A percentile compares a stretch with the other conserved stretches of the same genome.
These are phyloP conservation scores for Cryphonectria japonica DNA, from an alignment of 2,329 filamentous ascomycete genomes.

Conservation along the genomic window DNA sequence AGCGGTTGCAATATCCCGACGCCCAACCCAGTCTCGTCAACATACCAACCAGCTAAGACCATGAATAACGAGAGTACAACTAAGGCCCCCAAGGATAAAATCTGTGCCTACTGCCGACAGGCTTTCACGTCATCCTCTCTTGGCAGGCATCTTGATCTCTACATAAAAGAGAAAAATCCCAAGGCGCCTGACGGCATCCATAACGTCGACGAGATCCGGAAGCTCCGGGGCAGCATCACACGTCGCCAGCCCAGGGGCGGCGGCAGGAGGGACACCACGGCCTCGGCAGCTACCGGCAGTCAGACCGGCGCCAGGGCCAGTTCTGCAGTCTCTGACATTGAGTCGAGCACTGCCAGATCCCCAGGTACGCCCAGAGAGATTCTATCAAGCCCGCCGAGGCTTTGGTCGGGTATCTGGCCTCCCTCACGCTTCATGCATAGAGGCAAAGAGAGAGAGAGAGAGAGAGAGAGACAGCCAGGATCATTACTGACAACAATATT, in stretches of 20 bases:
- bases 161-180: conserved; percentile 91
- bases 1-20: conserved; percentile 9
- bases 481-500: conserved; percentile 67
- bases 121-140: conserved; percentile 92
- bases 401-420: conserved; percentile 56
- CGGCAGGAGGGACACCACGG: conserved; percentile 64
- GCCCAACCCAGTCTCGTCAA: conserved; percentile 19
- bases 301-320: conserved; percentile 49
- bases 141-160: conserved; percentile 90
- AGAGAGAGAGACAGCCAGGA: conserved; percentile 70
- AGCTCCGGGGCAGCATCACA: conserved; percentile 83
- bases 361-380: conserved; percentile 48
- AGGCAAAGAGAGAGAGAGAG: conserved; percentile 75
- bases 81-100: conserved; percentile 77
- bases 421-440: conserved; percentile 67
- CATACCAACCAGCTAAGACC: conserved; percentile 35
- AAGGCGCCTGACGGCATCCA: conserved; percentile 86
- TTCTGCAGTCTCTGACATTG: conserved; percentile 44
- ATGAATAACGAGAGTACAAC: conserved; percentile 45
- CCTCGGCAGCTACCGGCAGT: conserved; percentile 51
- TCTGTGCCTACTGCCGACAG: conserved; percentile 85
- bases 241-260: conserved; percentile 77
- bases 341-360: conserved; percentile 39
- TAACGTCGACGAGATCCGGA: conserved; percentile 85
- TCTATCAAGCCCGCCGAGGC: conserved; percentile 46